Evolutionary conservation across 1,284 basidiomycete genomes (phyloP).

Genomic region (Mycosarcoma maydis): DNA sequence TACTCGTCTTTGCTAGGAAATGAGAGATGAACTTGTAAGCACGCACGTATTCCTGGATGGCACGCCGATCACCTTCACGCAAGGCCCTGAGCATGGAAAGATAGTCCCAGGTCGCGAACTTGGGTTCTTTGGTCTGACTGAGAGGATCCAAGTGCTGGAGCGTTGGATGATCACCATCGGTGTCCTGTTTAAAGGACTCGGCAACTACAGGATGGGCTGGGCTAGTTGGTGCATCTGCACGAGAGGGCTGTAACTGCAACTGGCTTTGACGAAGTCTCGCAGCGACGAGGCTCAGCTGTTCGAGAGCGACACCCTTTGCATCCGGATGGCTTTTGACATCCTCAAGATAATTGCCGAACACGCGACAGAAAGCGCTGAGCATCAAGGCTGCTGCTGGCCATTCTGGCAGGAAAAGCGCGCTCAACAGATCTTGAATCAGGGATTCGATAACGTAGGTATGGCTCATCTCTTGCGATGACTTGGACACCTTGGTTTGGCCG

Average conservation of each 20-base stretch:
- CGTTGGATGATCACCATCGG: not conserved
- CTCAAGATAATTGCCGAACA: constrained; percentile 69
- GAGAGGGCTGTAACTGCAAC: constrained; percentile 15
- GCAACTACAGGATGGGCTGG: not conserved
- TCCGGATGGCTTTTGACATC: constrained; percentile 75
- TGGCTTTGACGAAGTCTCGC: constrained; percentile 74
- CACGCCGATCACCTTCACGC: constrained; percentile 69
- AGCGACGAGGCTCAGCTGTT: constrained; percentile 91
- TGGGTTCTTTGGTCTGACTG: constrained; percentile 10
- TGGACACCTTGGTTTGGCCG: constrained; percentile 53
- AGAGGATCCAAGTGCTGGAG: not conserved
- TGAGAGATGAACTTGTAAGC: constrained; percentile 76
- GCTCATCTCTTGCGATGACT: constrained; percentile 53
- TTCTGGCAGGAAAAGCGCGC: constrained; percentile 90
- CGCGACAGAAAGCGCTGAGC: constrained; percentile 55
- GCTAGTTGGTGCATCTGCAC: not conserved
- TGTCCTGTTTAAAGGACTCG: not conserved
- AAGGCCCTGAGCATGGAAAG: constrained; percentile 40
- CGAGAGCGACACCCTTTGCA: constrained; percentile 82
- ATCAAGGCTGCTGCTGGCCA: constrained; percentile 92
- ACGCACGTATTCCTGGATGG: constrained; percentile 73
- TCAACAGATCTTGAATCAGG: constrained; percentile 85
- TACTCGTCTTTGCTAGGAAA: constrained; percentile 71
- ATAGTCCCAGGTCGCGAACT: constrained; percentile 31
- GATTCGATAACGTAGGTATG: constrained; percentile 90